Percentiles rank a stretch among this genome's conserved stretches.
Evolutionary conservation across 345 rosid genomes (phyloP).

Genomic region (Capsella bursapastoris): DNA sequence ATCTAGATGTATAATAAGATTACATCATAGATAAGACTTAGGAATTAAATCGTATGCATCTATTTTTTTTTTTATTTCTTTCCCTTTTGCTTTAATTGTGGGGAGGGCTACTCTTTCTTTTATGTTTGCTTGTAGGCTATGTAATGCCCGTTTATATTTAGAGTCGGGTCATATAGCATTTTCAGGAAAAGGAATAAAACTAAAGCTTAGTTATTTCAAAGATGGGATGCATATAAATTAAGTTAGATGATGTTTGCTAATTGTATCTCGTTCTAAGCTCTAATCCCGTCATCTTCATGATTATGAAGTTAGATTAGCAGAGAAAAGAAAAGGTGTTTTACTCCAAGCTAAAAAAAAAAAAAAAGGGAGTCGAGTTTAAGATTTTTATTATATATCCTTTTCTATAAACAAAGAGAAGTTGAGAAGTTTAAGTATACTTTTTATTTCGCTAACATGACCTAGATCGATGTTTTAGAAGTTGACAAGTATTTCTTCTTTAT

Average conservation of each 20-base stretch:
- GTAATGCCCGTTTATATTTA: conserved; percentile 41
- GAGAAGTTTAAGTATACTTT: no score
- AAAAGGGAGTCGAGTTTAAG: neutral
- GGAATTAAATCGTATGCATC: conserved; percentile 24
- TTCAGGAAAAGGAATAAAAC: conserved; percentile 10
- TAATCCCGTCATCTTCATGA: conserved; percentile 1
- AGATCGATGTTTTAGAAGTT: no score
- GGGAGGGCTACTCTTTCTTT: conserved; percentile 38
- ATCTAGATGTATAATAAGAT: neutral
- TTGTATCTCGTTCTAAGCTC: neutral
- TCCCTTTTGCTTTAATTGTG: conserved; percentile 38
- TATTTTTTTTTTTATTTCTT: neutral
- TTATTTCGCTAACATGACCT: no score
- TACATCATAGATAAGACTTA: conserved; percentile 3
- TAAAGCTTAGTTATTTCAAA: neutral
- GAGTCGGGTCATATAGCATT: conserved; percentile 43
- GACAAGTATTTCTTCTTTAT: neutral
- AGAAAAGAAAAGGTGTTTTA: neutral
- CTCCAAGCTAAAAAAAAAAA: neutral
- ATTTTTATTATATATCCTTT: neutral
- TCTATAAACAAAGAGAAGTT: no score
- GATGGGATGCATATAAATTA: neutral
- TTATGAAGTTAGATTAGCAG: neutral
- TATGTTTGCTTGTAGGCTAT: conserved; percentile 38
- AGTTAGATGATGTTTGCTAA: conserved; percentile 20